Base-by-base conservation (phyloP, 345 rosid species). In the Mangifera indica region DNA sequence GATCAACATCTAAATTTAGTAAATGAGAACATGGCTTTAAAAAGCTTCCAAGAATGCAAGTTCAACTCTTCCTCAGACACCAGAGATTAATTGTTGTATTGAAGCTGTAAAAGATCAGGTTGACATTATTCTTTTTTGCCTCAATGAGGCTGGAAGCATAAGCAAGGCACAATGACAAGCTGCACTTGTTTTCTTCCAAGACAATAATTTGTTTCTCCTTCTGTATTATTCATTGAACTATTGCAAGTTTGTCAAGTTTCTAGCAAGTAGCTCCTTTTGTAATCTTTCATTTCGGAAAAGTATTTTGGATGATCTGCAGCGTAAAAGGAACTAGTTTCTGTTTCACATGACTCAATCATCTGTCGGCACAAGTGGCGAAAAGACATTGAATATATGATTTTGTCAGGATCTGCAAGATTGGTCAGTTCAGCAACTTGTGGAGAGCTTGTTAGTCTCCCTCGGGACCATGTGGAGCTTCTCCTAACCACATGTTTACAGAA, bases 51-150 rank as follows among this genome's bases (percentile, higher is more conserved):
- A 44, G 61, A 10, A 20, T 51, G 14, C 63, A 2, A 42, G 7
- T 55, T 67, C 40, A 17, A 29, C 26, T n/a, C 12, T 53, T 53
- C 29, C 49, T 67, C 29, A 34, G n/a, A 22, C 22, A 53, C 21
- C 17, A 20, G n/a, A 37, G 45, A 34, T 20, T 54, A 1, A 5
- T 37, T 0, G 42, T 5, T 11, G n/a, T 10, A 12, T 44, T n/a
- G 20, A 14, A 14, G 56, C 40, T 13, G 20, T 24, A 37, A 34
- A 53, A 53, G 61, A 52, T 34, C 32, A 53, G 55, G 34, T 65
- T 65, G 13, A 5, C 21, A 64, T 46, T 15, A 65, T 65, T 48
- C 69, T 65, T 65, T 65, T 20, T 24, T 65, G 21, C 56, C 40
- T 65, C 34, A 24, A 24, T 24, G 37, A 63, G 52, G 49, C 52